Evolutionary conservation across 2,329 filamentous ascomycete species (phyloP), one percentile per base, ranked within the genome.

Genomic region (Colletotrichum godetiae): DNA sequence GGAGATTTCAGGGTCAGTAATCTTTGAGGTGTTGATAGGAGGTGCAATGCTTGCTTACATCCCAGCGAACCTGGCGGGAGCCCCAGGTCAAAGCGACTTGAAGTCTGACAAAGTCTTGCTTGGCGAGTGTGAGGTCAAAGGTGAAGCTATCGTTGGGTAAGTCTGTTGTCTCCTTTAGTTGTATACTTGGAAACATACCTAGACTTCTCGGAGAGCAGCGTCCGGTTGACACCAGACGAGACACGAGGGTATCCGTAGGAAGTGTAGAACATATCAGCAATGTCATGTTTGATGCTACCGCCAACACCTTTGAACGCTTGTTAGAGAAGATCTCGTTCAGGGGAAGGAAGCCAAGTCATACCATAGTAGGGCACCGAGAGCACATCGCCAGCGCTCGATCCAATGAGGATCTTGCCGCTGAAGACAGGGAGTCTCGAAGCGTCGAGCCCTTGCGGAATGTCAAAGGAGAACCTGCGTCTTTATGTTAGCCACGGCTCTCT

Each of bases 331-430:
- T 5, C 4, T 24, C 19, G 12, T 15, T 24, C 27, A 31, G 6
- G 5, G 12, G 11, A 3, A 6, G 13, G 27, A 2, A 11, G 10
- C 5, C 1, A 1, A 7, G 3, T 62, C 76, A 53, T 42, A 77
- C 80, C 79, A 24, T 79, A 77, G 60, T 82, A 82, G 7, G 81
- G 81, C 49, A 82, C 76, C 6, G 78, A 79, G n/a, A 82, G 78
- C 11, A 78, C 75, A 49, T 83, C 80, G 12, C 78, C 79, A 52
- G 81, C 81, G 67, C 77, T 76, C 55, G 78, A 77, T 31, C 76
- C 79, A 71, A 82, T 79, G 35, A 82, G 74, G 24, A 83, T 76
- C 74, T 81, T 81, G 33, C 81, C 81, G 46, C 79, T 79, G 69
- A 81, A 82, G 8, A 82, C 75, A 3, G 80, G 81, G n/a, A 82